Evolutionary conservation across 306 rosid genomes (phyloP).

Genomic region (Fragaria iinumae): DNA sequence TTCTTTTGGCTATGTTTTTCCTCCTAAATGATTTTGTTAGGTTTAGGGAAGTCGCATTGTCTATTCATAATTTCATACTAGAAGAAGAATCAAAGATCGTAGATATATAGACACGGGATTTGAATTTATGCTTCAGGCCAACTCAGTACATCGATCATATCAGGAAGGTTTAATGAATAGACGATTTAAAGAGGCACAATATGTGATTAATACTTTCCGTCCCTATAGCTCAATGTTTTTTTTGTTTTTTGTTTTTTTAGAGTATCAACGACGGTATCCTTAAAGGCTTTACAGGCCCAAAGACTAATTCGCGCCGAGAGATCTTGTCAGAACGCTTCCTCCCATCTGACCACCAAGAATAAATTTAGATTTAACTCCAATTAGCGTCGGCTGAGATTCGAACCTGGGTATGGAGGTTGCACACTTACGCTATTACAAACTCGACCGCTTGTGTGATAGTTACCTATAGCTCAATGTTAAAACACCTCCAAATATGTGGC

Average conservation of each 20-base stretch:
- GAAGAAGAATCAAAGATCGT: background rate
- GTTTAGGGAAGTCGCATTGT: background rate
- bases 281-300: too few relatives aligned
- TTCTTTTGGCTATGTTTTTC: background rate
- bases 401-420: too few relatives aligned
- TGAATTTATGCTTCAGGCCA: background rate
- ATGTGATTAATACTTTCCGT: background rate
- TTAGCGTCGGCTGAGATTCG: too few relatives aligned
- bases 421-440: too few relatives aligned
- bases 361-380: too few relatives aligned
- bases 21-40: background rate
- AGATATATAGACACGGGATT: background rate
- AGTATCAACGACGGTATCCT: too few relatives aligned
- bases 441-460: too few relatives aligned
- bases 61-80: background rate
- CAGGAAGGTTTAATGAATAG: too few relatives aligned
- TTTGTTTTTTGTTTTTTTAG: too few relatives aligned
- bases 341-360: too few relatives aligned
- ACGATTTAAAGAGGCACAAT: background rate
- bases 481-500: conserved; percentile 15
- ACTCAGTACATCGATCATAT: background rate
- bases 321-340: too few relatives aligned
- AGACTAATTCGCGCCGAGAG: too few relatives aligned
- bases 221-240: background rate
- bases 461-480: background rate